These are phyloP conservation scores for Yamadazyma sp. DNA, from an alignment of 1,139 yeast species.

Conservation along the genomic window DNA sequence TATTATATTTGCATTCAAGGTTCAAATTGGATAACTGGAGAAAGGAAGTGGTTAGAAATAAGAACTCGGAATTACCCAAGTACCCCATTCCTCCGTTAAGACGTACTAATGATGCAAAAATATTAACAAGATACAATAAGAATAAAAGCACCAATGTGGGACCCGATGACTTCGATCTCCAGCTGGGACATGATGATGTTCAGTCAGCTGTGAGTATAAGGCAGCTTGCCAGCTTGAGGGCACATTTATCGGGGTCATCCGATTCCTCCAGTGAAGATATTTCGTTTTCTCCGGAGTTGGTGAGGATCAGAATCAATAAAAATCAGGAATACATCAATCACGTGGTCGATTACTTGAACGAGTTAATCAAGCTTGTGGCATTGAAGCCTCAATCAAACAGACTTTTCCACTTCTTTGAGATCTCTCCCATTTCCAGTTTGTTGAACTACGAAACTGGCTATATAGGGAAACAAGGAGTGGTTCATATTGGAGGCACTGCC, in stretches of 20 bases:
- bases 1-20: constrained; percentile 65
- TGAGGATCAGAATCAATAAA: constrained; percentile 22
- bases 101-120: constrained; percentile 7
- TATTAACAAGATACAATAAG: constrained; percentile 5
- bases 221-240: constrained; percentile 29
- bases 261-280: constrained; percentile 22
- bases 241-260: constrained; percentile 30
- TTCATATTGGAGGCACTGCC: constrained; percentile 80
- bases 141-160: background rate
- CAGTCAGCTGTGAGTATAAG: constrained; percentile 6
- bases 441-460: constrained; percentile 80
- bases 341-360: constrained; percentile 63
- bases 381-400: constrained; percentile 81
- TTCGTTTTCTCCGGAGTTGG: constrained; percentile 32
- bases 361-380: constrained; percentile 57
- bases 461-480: constrained; percentile 86
- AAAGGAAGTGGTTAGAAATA: constrained; percentile 31
- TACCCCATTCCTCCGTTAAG: constrained; percentile 32
- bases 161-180: background rate
- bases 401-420: constrained; percentile 80
- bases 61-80: constrained; percentile 28
- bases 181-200: constrained; percentile 4
- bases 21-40: constrained; percentile 53
- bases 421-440: constrained; percentile 84
- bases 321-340: constrained; percentile 40